A percentile compares a stretch with the other conserved stretches of the same genome.
Conservation (phyloP, 75 land plant species). For the Pinus taeda region DNA sequence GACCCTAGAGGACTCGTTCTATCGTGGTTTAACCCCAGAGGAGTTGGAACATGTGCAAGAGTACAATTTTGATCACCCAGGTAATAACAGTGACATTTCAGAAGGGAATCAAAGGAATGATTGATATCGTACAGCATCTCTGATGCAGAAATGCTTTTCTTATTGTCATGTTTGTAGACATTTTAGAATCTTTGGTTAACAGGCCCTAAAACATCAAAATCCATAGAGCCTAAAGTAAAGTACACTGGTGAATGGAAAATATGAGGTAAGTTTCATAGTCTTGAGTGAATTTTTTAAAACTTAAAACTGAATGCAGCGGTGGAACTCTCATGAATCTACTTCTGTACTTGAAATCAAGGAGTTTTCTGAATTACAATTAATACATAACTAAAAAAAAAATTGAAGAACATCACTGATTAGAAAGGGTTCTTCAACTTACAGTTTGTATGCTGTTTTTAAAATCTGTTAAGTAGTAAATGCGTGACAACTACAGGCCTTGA, state of each 20-base stretch:
- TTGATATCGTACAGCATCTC: not conserved
- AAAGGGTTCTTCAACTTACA: conserved; percentile 1
- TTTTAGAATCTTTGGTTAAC: conserved; percentile 9
- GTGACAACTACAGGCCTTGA: not conserved
- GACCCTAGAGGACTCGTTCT: conserved; percentile 88
- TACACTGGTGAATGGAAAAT: not conserved
- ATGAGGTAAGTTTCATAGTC: not conserved
- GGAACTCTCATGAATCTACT: not conserved
- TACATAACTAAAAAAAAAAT: not conserved
- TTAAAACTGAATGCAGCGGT: too few relatives aligned
- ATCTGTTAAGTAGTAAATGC: not conserved
- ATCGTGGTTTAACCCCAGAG: conserved; percentile 88
- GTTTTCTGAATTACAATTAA: not conserved
- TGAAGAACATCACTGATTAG: not conserved
- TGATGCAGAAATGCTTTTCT: not conserved
- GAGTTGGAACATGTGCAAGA: conserved; percentile 76
- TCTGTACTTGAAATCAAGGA: not conserved
- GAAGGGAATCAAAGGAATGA: not conserved
- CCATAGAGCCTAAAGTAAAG: not conserved
- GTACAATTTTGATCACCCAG: conserved; percentile 98
- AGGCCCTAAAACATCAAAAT: not conserved
- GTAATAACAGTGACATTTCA: conserved; percentile 29
- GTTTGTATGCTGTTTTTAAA: not conserved
- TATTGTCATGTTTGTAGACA: not conserved
- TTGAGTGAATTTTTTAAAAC: not conserved